These are phyloP conservation scores for Cucumis hystrix DNA, from an alignment of 306 rosid species.

Conservation along the genomic window DNA sequence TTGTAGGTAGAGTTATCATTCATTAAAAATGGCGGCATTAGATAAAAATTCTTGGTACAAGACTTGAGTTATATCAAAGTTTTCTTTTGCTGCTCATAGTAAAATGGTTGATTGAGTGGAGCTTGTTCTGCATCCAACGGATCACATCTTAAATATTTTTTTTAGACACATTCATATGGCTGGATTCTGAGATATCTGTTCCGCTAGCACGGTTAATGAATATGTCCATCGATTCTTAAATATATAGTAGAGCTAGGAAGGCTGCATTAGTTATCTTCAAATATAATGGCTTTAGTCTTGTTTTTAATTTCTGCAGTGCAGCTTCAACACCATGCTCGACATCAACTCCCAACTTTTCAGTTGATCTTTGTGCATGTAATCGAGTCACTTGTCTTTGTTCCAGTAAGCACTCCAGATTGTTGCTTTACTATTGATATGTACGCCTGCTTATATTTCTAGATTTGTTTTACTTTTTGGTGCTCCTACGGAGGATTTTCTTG, in stretches of 20 bases:
- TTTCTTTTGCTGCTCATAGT: background rate
- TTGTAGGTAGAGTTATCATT: background rate
- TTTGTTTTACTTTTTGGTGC: background rate
- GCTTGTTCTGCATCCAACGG: background rate
- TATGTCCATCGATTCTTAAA: background rate
- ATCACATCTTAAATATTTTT: background rate
- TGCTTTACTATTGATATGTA: background rate
- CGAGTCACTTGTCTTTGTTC: conserved; percentile 97
- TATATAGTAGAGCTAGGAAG: background rate
- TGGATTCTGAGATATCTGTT: background rate
- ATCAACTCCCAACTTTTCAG: conserved; percentile 92
- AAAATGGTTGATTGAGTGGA: background rate
- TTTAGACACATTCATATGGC: background rate
- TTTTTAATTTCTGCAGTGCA: conserved; percentile 62
- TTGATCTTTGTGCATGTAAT: conserved; percentile 94
- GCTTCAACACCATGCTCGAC: conserved; percentile 99
- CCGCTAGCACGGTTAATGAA: background rate
- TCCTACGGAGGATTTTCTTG: background rate
- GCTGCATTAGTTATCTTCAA: background rate
- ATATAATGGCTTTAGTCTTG: background rate
- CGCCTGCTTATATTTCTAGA: background rate
- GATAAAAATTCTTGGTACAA: background rate
- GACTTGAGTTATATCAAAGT: background rate
- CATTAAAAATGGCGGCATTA: background rate
- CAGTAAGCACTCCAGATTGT: conserved; percentile 37